Evolutionary conservation across 164 flowering plant species (phyloP), one percentile per base, ranked within the genome.

Genomic region (Buxus sempervirens): DNA sequence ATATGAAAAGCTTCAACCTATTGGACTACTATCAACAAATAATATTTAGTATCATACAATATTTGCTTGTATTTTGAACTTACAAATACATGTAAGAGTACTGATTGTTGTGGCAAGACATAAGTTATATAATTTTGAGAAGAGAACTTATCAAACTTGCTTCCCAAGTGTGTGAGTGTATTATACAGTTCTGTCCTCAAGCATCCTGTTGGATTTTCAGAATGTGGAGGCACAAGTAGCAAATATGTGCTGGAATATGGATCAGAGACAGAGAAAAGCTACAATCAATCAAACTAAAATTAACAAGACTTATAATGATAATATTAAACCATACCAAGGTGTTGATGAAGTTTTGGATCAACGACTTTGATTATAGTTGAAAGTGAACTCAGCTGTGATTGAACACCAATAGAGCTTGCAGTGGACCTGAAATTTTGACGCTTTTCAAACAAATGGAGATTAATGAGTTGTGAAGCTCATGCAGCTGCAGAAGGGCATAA

Each of bases 281-380:
- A 56, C 49, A 21, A 55, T 61, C 21, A 8, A 28, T 36, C 38
- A 16, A 65, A 66, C n/a, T 10, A 24, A 67, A 28, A 55, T 2
- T 14, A 65, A n/a, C 9, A 25, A 5, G 28, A 14, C 62, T 51
- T n/a, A 7, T 28, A 53, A 23, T 12, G 54, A 36, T 19, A 16
- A 21, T 54, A 68, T 41, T 4, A 56, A 36, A 15, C 49, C 80
- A 70, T 90, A 94, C 98, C 98, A 59, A 94, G 83, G 81, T 89
- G 98, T 70, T 82, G 89, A 78, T 94, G 98, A 64, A 94, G 96
- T 81, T 86, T 87, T 20, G 98, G 98, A 78, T 94, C 93, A 72
- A 94, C 76, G 58, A 80, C 77, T 85, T 80, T 89, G 32, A 91
- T 83, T 57, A 94, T 77, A 63, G 81, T 81, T 66, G 93, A 81